A percentile compares a stretch with the other conserved stretches of the same genome.
Evolutionary conservation across 2,329 filamentous ascomycete species (phyloP).

Genomic region (Nemania sp.): DNA sequence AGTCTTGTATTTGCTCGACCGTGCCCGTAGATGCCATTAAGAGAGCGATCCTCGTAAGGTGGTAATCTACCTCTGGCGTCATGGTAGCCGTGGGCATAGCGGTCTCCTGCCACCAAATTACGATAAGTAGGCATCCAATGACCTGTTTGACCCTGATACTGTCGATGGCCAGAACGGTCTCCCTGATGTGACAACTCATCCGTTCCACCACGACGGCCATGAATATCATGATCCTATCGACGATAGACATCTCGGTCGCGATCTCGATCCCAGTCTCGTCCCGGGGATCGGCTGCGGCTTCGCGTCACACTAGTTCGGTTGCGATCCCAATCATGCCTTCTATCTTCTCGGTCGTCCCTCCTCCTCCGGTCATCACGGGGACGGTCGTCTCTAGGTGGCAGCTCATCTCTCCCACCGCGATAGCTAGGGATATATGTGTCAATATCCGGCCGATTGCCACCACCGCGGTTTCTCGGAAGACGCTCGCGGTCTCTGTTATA

Average conservation of each 20-base stretch:
- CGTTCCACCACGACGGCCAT: no score
- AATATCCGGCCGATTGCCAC: slow-evolving; percentile 43
- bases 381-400: slow-evolving; percentile 44
- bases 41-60: no score
- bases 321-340: slow-evolving; percentile 46
- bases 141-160: no score
- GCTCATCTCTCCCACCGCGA: slow-evolving; percentile 41
- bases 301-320: slow-evolving; percentile 46
- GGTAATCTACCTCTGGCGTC: no score
- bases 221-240: no score
- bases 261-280: slow-evolving; percentile 28
- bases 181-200: no score
- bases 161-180: no score
- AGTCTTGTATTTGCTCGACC: no score
- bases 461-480: slow-evolving; percentile 40
- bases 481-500: slow-evolving; percentile 42
- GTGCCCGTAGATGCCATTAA: no score
- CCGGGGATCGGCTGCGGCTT: slow-evolving; percentile 51
- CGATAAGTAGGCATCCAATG: no score
- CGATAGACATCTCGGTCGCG: slow-evolving; percentile 55
- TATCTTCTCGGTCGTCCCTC: slow-evolving; percentile 44
- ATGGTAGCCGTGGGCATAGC: no score
- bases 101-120: no score
- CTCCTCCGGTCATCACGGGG: slow-evolving; percentile 42
- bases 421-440: slow-evolving; percentile 58